phyloP scores from a whole-genome alignment of 2,329 filamentous ascomycete species.

The Exophiala aquamarina region DNA sequence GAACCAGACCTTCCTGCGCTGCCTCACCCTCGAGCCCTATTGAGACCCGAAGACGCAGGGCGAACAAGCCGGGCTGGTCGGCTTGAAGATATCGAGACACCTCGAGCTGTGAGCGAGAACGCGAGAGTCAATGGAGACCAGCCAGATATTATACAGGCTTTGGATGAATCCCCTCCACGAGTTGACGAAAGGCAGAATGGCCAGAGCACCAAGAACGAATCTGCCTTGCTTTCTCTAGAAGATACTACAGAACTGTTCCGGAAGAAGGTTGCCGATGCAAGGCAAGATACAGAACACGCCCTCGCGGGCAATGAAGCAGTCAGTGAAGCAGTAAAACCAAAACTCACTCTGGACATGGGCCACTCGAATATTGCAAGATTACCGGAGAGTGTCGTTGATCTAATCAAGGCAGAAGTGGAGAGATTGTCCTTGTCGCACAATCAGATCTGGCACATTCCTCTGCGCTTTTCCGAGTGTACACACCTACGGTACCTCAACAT shows the following conservation, averaged over 20 bases:
- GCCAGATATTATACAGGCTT: constrained; percentile 1
- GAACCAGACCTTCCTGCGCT: constrained; percentile 17
- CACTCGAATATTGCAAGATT: constrained; percentile 50
- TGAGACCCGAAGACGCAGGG: constrained; percentile 22
- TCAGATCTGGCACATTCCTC: constrained; percentile 49
- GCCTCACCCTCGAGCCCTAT: constrained; percentile 10
- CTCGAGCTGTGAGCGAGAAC: constrained; percentile 22
- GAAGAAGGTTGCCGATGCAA: constrained; percentile 46
- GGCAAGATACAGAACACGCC: constrained; percentile 48
- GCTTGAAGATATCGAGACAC: constrained; percentile 17
- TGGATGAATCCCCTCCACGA: constrained; percentile 16
- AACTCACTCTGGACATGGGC: constrained; percentile 52
- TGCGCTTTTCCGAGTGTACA: constrained; percentile 48
- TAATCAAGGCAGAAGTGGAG: constrained; percentile 55
- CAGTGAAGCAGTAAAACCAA: constrained; percentile 47
- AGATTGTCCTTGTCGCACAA: constrained; percentile 54
- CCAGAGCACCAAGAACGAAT: constrained; percentile 9
- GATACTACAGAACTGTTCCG: constrained; percentile 47
- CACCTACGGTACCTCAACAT: constrained; percentile 53
- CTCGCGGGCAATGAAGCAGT: constrained; percentile 47
- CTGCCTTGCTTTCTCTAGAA: constrained; percentile 37
- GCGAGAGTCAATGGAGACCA: constrained; percentile 16
- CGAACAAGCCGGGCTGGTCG: constrained; percentile 20
- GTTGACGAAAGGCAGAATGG: constrained; percentile 4
- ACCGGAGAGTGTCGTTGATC: constrained; percentile 50